These are phyloP conservation scores for Eutypa lata DNA, from an alignment of 2,329 filamentous ascomycete species.

Conservation along the genomic window DNA sequence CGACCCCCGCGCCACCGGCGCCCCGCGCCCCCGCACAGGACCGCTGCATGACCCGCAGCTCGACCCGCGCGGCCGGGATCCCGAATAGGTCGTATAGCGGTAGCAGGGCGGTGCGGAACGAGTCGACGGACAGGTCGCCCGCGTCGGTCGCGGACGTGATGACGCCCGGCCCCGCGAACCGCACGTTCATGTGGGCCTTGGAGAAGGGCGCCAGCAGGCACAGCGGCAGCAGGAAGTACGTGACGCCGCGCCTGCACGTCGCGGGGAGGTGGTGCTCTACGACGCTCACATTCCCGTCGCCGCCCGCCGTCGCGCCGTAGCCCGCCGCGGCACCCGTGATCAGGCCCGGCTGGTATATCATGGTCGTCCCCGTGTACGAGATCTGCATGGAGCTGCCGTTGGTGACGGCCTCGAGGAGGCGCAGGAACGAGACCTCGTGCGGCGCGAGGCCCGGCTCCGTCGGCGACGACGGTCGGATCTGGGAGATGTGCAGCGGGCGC, in stretches of 20 bases:
- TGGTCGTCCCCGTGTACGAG: conserved; percentile 89
- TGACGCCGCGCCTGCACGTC: conserved; percentile 75
- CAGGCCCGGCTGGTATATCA: conserved; percentile 87
- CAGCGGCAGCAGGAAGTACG: conserved; percentile 87
- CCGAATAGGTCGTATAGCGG: conserved; percentile 89
- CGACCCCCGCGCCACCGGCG: conserved; percentile 79
- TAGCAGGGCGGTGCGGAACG: conserved; percentile 86
- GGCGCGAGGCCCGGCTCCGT: conserved; percentile 85
- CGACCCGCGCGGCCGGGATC: conserved; percentile 74
- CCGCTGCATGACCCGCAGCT: conserved; percentile 76
- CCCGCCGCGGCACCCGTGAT: conserved; percentile 83
- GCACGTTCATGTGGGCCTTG: conserved; percentile 85
- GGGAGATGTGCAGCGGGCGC: conserved; percentile 83
- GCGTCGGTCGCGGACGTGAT: conserved; percentile 82
- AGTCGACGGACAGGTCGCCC: conserved; percentile 89
- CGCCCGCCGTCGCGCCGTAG: conserved; percentile 62
- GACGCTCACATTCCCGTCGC: conserved; percentile 71
- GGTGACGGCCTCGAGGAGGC: conserved; percentile 88
- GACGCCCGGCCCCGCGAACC: conserved; percentile 86
- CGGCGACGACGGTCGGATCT: conserved; percentile 84
- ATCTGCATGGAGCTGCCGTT: conserved; percentile 96
- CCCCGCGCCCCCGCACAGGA: conserved; percentile 75
- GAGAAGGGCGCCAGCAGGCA: conserved; percentile 91
- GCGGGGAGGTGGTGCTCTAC: conserved; percentile 78
- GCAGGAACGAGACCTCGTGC: conserved; percentile 92